Conservation (phyloP, 208 protist genomes). For the Leishmania turanica region DNA sequence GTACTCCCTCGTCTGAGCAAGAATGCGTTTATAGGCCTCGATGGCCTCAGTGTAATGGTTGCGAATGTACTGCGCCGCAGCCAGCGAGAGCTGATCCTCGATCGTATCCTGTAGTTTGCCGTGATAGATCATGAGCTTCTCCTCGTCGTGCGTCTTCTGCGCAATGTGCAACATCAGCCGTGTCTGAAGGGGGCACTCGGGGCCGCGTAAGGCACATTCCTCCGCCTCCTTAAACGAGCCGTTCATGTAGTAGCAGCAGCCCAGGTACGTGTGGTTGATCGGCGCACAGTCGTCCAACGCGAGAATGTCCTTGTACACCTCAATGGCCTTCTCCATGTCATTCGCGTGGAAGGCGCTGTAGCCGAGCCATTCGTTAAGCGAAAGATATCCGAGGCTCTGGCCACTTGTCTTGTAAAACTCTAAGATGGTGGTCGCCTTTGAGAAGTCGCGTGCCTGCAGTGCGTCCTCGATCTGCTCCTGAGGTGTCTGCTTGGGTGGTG, state of each 20-base stretch:
- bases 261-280: slow-evolving; percentile 82
- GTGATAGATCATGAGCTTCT: slow-evolving; percentile 94
- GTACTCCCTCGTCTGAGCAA: slow-evolving; percentile 94
- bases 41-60: slow-evolving; percentile 97
- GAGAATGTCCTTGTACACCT: slow-evolving; percentile 90
- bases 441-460: slow-evolving; percentile 86
- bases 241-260: slow-evolving; percentile 84
- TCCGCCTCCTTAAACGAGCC: slow-evolving; percentile 92
- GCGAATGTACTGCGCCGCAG: slow-evolving; percentile 95
- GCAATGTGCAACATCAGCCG: slow-evolving; percentile 96
- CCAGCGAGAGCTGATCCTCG: slow-evolving; percentile 94
- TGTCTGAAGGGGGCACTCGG: slow-evolving; percentile 83
- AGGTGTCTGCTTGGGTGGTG: slow-evolving; percentile 46
- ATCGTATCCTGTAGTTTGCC: slow-evolving; percentile 86
- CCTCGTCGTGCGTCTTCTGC: slow-evolving; percentile 93
- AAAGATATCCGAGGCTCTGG: slow-evolving; percentile 71
- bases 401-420: slow-evolving; percentile 90
- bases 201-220: slow-evolving; percentile 84
- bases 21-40: slow-evolving; percentile 97
- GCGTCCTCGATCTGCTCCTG: slow-evolving; percentile 90
- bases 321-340: slow-evolving; percentile 91
- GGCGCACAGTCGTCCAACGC: slow-evolving; percentile 58
- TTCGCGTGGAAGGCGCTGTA: slow-evolving; percentile 96
- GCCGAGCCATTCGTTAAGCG: slow-evolving; percentile 92
- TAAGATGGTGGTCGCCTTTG: slow-evolving; percentile 87